These are phyloP conservation scores for Populus nigra DNA, from an alignment of 345 rosid genomes.

Conservation along the genomic window DNA sequence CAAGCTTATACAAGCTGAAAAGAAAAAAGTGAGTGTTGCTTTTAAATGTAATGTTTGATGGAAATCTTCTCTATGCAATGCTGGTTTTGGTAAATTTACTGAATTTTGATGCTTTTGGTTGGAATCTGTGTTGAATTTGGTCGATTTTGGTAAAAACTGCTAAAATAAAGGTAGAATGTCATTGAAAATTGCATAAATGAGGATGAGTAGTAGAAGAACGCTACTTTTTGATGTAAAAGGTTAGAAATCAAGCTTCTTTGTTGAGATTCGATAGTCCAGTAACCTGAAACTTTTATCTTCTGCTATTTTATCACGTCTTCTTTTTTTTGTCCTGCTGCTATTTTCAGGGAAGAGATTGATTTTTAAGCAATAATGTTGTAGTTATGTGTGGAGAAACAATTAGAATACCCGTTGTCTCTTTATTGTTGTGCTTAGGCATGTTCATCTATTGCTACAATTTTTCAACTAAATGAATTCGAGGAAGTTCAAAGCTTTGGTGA, in stretches of 20 bases:
- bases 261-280: not conserved
- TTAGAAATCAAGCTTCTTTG: no score
- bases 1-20: constrained; percentile 83
- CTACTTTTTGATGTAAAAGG: no score
- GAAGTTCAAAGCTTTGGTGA: not conserved
- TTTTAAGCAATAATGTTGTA: not conserved
- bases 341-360: not conserved
- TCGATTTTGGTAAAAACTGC: no score
- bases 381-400: not conserved
- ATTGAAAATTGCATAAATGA: no score
- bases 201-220: no score
- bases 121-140: no score
- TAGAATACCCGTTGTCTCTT: not conserved
- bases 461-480: not conserved
- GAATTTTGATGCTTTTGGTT: no score
- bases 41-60: not conserved
- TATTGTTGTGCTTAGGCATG: not conserved
- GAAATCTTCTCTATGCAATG: not conserved
- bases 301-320: not conserved
- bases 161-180: no score
- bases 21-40: constrained; percentile 53
- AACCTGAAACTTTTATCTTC: not conserved
- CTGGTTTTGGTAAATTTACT: no score
- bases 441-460: not conserved
- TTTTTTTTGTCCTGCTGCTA: not conserved